Base-by-base conservation (phyloP, 139 green algal genomes). In the Mesotaenium endlicherianum region DNA sequence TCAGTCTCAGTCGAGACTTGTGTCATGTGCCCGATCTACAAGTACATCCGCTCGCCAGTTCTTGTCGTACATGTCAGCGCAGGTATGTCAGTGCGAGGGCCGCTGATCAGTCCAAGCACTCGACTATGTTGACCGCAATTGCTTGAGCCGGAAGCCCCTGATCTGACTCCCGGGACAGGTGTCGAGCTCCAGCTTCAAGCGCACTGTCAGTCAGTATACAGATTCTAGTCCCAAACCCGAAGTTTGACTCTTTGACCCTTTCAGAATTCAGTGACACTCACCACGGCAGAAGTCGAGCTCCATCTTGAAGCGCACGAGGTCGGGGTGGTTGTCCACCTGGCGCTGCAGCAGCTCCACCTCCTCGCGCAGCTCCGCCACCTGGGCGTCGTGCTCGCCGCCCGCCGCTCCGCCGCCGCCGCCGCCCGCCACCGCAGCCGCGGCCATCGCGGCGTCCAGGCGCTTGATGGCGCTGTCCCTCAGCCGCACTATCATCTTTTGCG, bases 401-500 rank as follows among this genome's bases (percentile, higher is more conserved):
- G 2, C 44, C 43, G n/a, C 49, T n/a, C 36, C 47, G 11, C 26
- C 57, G 49, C n/a, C n/a, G 20, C 50, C 26, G 20, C 49, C 75
- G 26, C 26, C 34, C 20, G 6, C 34, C 58, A 77, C 20, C n/a
- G 42, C 14, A 67, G 14, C 4, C 42, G 26, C n/a, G 42, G 39
- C 69, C 80, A 42, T 16, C 80, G 36, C n/a, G n/a, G n/a, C n/a
- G n/a, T n/a, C n/a, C n/a, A n/a, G n/a, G 2, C 57, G 64, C 44
- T 76, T 81, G 43, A 87, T 77, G 40, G 57, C 58, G 1, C 81
- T 45, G 34, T 90, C 81, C 41, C 86, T 80, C 38, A 90, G 40
- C n/a, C 43, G 30, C 4, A 88, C 14, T n/a, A 88, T 78, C 82
- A 91, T 84, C 57, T 87, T 83, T n/a, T 82, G 64, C 0, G 50